Base-by-base conservation (phyloP, 2,329 filamentous ascomycete species). In the Diaporthe batatas region DNA sequence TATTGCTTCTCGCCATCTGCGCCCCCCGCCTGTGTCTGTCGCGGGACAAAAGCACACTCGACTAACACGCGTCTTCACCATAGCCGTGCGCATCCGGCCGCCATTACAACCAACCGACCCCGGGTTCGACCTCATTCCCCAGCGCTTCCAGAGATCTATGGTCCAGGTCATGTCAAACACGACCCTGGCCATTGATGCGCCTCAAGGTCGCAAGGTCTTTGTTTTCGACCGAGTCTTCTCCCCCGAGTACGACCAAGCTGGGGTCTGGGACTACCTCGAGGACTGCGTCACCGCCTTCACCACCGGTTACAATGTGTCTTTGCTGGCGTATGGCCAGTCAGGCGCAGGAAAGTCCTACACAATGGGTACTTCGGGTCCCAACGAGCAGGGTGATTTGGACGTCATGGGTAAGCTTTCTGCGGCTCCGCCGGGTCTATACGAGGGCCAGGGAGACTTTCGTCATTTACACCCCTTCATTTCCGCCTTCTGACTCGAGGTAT, bases 281-380 rank as follows among this genome's bases (percentile, higher is more conserved):
- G 96, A 99, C 77, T 97, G 95, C 78, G 93, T 98, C 77, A 91
- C 88, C 77, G 94, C 95, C 2, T 99, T 99, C 78, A 86, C 96
- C 1, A 94, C 98, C 80, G 96, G 96, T 70, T 99, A 98, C 89
- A 99, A 99, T 90, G 96, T 99, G 73, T 99, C 96, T 4, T 91
- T 99, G 65, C 86, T 99, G 78, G 96, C 96, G 62, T 99, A 99
- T 79, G 96, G 96, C 76, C 96, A 99, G 85, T 99, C 96, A 36
- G 96, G 96, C 72, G 95, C 96, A 14, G 96, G 96, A 77, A 99
- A 99, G 84, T 98, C 96, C 3, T 98, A 97, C 81, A 99, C 96
- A 0, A 99, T 99, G 96, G 96, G 96, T 72, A 99, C 96, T 0
- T 95, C 96, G 0, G 95, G 95, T 6, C 94, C 95, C 2, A 83